A percentile compares a stretch with the other conserved stretches of the same genome.
These are phyloP conservation scores for Funneliformis mosseae DNA, from an alignment of 192 early-diverging fungal species.

Conservation along the genomic window DNA sequence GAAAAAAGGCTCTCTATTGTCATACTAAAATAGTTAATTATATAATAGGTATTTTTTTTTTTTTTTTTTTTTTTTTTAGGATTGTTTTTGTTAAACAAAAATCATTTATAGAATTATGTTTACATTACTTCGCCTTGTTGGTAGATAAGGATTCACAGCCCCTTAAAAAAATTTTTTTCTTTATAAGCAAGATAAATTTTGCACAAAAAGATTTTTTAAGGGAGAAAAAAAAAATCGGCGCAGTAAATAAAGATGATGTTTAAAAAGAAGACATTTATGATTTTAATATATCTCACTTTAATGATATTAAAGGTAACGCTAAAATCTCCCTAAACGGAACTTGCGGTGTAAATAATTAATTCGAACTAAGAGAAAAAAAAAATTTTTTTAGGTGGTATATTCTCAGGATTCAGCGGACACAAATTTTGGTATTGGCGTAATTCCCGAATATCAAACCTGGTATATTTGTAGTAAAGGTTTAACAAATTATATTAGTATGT, in stretches of 20 bases:
- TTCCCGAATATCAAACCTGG: not conserved
- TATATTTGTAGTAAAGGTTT: not conserved
- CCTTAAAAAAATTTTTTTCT: too few relatives aligned
- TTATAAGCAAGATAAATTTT: not conserved
- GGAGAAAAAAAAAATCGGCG: not conserved
- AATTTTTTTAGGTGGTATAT: not conserved
- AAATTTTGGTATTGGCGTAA: not conserved
- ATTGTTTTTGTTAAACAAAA: too few relatives aligned
- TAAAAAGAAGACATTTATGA: not conserved
- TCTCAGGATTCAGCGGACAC: not conserved
- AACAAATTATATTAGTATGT: not conserved
- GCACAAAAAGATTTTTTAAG: not conserved
- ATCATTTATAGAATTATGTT: too few relatives aligned
- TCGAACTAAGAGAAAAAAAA: too few relatives aligned
- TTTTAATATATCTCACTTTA: not conserved
- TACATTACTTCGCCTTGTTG: too few relatives aligned
- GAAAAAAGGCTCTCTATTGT: too few relatives aligned
- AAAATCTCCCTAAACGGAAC: too few relatives aligned
- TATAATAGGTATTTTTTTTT: too few relatives aligned
- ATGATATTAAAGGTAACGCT: not conserved
- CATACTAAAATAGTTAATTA: too few relatives aligned
- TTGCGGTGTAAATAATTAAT: too few relatives aligned
- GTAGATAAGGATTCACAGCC: too few relatives aligned
- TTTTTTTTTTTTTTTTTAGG: too few relatives aligned
- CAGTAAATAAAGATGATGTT: not conserved